phyloP scores from a whole-genome alignment of 306 rosid species.

The Trifolium dubium region DNA sequence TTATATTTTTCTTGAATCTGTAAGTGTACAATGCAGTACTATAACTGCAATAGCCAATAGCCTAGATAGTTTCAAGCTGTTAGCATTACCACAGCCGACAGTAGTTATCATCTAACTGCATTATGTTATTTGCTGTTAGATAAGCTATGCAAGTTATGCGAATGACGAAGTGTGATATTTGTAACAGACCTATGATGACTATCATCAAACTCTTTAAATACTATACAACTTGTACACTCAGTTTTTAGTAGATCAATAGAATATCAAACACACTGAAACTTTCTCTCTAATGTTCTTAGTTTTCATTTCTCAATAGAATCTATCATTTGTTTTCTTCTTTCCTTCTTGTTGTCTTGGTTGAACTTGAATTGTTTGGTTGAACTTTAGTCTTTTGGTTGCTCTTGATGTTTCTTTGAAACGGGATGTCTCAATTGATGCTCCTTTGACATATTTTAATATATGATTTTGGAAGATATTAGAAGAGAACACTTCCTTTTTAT shows the following conservation, averaged over 20 bases:
- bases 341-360: constrained; percentile 26
- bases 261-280: neutral
- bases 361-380: neutral
- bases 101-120: constrained; percentile 5
- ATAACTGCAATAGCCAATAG: constrained; percentile 10
- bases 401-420: constrained; percentile 25
- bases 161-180: neutral
- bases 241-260: constrained; percentile 6
- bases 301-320: constrained; percentile 7
- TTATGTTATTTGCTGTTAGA: constrained; percentile 10
- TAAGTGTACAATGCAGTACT: neutral
- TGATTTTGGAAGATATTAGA: constrained; percentile 13
- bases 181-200: neutral
- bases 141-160: constrained; percentile 5
- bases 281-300: constrained; percentile 1
- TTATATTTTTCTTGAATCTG: constrained; percentile 9
- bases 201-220: neutral
- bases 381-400: constrained; percentile 19
- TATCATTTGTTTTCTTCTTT: constrained; percentile 24
- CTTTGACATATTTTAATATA: constrained; percentile 9
- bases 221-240: neutral
- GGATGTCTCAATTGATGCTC: constrained; percentile 7
- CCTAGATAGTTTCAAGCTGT: constrained; percentile 5
- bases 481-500: constrained; percentile 13
- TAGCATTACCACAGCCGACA: neutral